Conservation (phyloP, 805 yeast genomes). For the Candida maris region DNA sequence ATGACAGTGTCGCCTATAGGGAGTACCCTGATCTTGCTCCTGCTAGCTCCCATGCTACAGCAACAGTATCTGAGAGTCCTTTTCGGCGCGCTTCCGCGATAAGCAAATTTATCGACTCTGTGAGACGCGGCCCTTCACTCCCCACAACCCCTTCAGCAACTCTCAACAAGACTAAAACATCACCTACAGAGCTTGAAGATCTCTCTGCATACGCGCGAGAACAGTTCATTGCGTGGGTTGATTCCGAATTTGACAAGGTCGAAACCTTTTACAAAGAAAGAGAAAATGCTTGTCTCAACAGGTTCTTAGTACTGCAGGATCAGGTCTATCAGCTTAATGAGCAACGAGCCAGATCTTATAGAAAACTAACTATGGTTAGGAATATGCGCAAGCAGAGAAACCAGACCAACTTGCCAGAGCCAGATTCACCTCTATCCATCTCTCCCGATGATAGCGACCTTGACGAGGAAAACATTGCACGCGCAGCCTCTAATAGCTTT, state of each 20-base stretch:
- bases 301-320: constrained; percentile 60
- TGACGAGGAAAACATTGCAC: constrained; percentile 12
- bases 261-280: constrained; percentile 56
- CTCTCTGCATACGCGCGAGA: constrained; percentile 35
- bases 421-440: constrained; percentile 3
- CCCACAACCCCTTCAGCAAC: constrained; percentile 6
- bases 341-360: constrained; percentile 36
- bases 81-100: constrained; percentile 25
- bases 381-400: constrained; percentile 10
- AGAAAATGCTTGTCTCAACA: constrained; percentile 56
- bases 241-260: constrained; percentile 55
- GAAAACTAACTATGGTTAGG: constrained; percentile 10
- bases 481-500: constrained; percentile 13
- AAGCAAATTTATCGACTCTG: constrained; percentile 12
- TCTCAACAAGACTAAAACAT: not conserved
- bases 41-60: not conserved
- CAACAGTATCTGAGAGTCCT: not conserved
- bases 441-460: constrained; percentile 12
- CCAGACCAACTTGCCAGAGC: not conserved
- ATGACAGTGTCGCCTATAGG: not conserved
- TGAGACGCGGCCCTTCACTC: constrained; percentile 16
- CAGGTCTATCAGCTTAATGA: constrained; percentile 64
- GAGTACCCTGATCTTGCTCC: not conserved
- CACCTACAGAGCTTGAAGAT: constrained; percentile 29
- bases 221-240: constrained; percentile 66